Base-by-base conservation (phyloP, 2,329 filamentous ascomycete genomes). In the Exophiala mesophila region DNA sequence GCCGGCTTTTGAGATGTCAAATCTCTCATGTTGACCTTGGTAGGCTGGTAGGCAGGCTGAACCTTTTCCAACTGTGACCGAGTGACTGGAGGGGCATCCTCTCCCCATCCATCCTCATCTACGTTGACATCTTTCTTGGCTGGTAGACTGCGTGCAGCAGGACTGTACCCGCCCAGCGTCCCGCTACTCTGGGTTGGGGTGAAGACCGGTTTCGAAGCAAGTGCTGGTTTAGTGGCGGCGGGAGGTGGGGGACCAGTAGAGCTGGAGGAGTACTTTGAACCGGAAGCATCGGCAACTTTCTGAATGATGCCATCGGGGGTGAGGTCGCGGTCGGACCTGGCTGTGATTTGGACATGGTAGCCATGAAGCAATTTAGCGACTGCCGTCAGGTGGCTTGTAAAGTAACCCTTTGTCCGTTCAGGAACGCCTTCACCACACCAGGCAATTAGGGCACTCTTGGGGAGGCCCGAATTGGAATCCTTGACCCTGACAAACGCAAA, bases 381-480 rank as follows among this genome's bases (percentile, higher is more conserved):
- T 35, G 88, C 83, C 47, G 85, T 82, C 35, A 92, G 72, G 67
- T 98, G 90, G 68, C 88, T 96, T 54, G 88, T 95, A 63, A 98
- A 98, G 69, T 97, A 97, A 53, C 92, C 92, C 69, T 97, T 98
- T 49, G 90, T 97, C 58, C 90, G 77, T 69, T 98, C 92, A n/a
- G 92, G 92, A 12, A 98, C 92, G 56, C 92, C 92, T 61, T 94
- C 90, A 54, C 92, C 92, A 64, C 92, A 98, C 85, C 92, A 98
- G 54, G 85, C 89, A 62, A 98, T 88, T 54, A 98, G 76, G 46
- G 94, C 87, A 63, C 82, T 85, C 72, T 98, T 98, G 36, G 90
- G 88, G 12, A 98, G 78, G 16, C 74, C 72, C 2, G 85, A 87
- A 65, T 98, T 98, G 41, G 88, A 85, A 62, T 98, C 92, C 65